Conservation (phyloP, 148 eudicot species). For the Talinum fruticosum region DNA sequence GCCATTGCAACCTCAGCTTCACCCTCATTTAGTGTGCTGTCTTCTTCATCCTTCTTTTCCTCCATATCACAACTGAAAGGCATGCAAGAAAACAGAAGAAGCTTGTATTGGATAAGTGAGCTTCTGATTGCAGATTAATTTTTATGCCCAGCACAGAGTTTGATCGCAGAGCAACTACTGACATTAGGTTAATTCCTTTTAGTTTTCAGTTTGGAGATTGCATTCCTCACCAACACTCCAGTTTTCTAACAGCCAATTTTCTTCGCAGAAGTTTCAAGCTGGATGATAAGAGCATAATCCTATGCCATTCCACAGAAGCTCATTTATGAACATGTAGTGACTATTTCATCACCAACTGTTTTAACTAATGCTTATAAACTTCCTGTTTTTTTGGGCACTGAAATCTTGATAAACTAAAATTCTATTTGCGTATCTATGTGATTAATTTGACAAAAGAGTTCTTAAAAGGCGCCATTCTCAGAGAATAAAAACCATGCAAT, state of each 20-base stretch:
- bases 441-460: not conserved
- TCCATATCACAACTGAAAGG: conserved; percentile 88
- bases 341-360: no score
- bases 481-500: not conserved
- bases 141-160: not conserved
- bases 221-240: no score
- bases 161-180: not conserved
- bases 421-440: not conserved
- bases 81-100: not conserved
- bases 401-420: no score
- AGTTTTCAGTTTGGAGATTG: no score
- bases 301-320: no score
- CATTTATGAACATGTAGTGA: no score
- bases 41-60: conserved; percentile 99
- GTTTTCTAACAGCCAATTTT: no score
- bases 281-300: no score
- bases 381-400: no score
- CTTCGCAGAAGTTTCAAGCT: no score
- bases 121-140: not conserved
- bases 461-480: not conserved
- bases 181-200: not conserved
- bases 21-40: conserved; percentile 94
- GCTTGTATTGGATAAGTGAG: not conserved
- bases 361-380: no score
- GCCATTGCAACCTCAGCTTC: conserved; percentile 93